phyloP scores from a whole-genome alignment of 2,329 filamentous ascomycete genomes.

The Talaromyces funiculosus region DNA sequence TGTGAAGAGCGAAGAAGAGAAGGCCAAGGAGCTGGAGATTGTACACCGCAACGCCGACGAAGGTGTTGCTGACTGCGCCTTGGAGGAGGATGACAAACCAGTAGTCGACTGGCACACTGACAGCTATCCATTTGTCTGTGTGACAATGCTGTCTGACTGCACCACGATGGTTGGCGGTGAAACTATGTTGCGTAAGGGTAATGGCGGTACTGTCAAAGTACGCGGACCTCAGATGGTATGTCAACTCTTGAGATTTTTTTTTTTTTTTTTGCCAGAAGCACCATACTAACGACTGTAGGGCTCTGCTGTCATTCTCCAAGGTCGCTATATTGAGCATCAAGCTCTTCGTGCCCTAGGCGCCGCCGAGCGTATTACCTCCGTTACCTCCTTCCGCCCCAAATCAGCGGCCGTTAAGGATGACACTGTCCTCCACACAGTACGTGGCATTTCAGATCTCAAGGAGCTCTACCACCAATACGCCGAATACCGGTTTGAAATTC shows the following conservation, averaged over 20 bases:
- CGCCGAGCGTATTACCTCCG: constrained; percentile 59
- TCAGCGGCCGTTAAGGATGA: constrained; percentile 53
- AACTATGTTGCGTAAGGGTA: constrained; percentile 53
- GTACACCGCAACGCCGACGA: constrained; percentile 36
- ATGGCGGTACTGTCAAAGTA: constrained; percentile 53
- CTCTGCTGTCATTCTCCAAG: constrained; percentile 60
- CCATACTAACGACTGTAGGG: constrained; percentile 42
- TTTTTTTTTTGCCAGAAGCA: neutral
- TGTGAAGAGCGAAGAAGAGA: constrained; percentile 46
- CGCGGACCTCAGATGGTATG: constrained; percentile 56
- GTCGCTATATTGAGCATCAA: constrained; percentile 61
- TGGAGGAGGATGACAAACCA: constrained; percentile 46
- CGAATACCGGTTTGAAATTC: constrained; percentile 58
- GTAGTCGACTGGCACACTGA: constrained; percentile 61
- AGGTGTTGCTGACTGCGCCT: constrained; percentile 38
- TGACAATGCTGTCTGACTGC: constrained; percentile 62
- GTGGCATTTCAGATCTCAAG: constrained; percentile 52
- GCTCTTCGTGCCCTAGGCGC: constrained; percentile 55
- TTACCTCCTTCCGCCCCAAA: constrained; percentile 60
- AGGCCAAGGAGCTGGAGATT: constrained; percentile 39
- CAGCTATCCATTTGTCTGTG: constrained; percentile 64
- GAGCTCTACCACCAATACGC: constrained; percentile 58
- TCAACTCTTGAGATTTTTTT: neutral
- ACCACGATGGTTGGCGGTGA: constrained; percentile 60
- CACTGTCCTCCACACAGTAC: constrained; percentile 55